phyloP scores from a whole-genome alignment of 2,329 filamentous ascomycete genomes.

The Nemania bipapillata region DNA sequence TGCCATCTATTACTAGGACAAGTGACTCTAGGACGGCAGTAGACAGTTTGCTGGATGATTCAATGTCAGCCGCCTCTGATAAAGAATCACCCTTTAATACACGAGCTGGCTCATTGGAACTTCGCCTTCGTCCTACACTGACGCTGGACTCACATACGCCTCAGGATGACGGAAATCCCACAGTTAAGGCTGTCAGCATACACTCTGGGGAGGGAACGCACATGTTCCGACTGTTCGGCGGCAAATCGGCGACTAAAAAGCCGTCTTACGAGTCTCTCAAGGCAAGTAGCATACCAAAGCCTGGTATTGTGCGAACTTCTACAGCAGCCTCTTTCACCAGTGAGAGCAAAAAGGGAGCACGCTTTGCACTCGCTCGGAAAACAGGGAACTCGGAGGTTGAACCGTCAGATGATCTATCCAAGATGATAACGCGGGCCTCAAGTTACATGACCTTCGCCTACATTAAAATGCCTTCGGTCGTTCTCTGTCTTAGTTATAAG shows the following conservation, averaged over 20 bases:
- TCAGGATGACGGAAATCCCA: slow-evolving; percentile 48
- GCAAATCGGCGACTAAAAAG: slow-evolving; percentile 63
- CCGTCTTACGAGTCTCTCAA: slow-evolving; percentile 68
- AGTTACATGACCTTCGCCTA: slow-evolving; percentile 98
- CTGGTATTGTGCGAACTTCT: slow-evolving; percentile 59
- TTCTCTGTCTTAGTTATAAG: slow-evolving; percentile 95
- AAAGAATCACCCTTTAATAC: slow-evolving; percentile 67
- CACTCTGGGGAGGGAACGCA: slow-evolving; percentile 60
- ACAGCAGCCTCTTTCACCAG: slow-evolving; percentile 56
- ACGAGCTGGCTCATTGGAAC: slow-evolving; percentile 78
- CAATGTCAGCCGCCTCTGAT: slow-evolving; percentile 56
- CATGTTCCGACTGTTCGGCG: slow-evolving; percentile 64
- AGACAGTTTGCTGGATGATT: slow-evolving; percentile 56
- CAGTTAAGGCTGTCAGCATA: slow-evolving; percentile 62
- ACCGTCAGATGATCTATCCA: slow-evolving; percentile 86
- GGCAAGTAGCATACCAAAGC: slow-evolving; percentile 55
- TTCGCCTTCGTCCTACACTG: slow-evolving; percentile 84
- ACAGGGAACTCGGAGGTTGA: slow-evolving; percentile 66
- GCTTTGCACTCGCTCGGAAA: slow-evolving; percentile 67
- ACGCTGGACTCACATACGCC: slow-evolving; percentile 62
- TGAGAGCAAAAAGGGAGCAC: slow-evolving; percentile 61
- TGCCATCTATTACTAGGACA: slow-evolving; percentile 67
- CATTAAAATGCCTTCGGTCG: slow-evolving; percentile 93
- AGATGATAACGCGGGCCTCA: slow-evolving; percentile 94
- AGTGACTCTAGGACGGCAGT: slow-evolving; percentile 59